Evolutionary conservation across 805 yeast species (phyloP), one percentile per base, ranked within the genome.

Genomic region (Monosporozyma aerobia): DNA sequence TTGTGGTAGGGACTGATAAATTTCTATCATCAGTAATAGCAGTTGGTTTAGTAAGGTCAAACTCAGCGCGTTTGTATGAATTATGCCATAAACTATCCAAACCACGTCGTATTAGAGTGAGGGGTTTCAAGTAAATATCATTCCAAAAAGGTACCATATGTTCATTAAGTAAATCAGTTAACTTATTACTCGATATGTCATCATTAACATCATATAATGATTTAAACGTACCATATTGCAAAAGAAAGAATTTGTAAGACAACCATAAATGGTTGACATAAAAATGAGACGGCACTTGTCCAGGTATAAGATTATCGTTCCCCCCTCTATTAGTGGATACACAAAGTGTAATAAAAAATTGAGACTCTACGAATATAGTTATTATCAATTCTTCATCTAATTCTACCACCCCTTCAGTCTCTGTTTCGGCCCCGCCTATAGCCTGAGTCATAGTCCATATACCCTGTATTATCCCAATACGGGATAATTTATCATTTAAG

Each of bases 391-490:
- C 62, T 16, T 67, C 63, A 32, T 67, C 69, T 33, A 71, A 51
- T 49, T 69, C 71, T 3, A 71, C 56, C 10, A 49, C 54, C 45
- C 50, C 62, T 53, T 60, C 62, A 6, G 46, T 32, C 44, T 48
- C 52, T 49, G 33, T 3, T 9, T 44, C 3, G 2, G 32, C 52
- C 3, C 49, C 51, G 23, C 54, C 55, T 5, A 61, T 48, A 4
- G 63, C 56, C 8, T 56, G 53, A 1, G 63, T 61, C 23, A 65
- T 57, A 1, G 59, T 52, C 68, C 66, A 68, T 23, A 72, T 57
- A 2, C 77, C 80, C 50, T 75, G 75, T 3, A 76, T 64, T 32
- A 76, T 59, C 1, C 80, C 79, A 19, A 76, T 64, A 23, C 65
- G 67, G 29, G 73, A 58, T 37, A 74, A 57, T 55, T 72, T 68